A percentile compares a stretch with the other conserved stretches of the same genome.
Evolutionary conservation across 768 basidiomycete genomes (phyloP).

Genomic region (Suillus plorans): DNA sequence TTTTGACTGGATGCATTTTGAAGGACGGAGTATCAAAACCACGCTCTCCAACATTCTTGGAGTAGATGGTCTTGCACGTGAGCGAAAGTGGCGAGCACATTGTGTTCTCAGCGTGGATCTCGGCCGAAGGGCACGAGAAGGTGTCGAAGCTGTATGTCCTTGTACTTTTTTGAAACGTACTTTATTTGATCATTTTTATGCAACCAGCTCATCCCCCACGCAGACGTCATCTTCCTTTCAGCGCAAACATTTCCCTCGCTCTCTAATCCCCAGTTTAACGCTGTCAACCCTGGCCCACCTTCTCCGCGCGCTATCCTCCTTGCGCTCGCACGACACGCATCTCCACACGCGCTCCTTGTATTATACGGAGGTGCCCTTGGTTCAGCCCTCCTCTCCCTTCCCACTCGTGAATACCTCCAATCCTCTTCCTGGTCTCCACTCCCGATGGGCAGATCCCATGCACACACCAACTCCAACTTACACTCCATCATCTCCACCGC

Average conservation of each 20-base stretch:
- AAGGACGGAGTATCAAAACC: slow-evolving; percentile 77
- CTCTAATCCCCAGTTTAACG: slow-evolving; percentile 43
- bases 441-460: slow-evolving; percentile 19
- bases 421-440: slow-evolving; percentile 67
- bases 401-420: slow-evolving; percentile 85
- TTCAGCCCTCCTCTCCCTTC: slow-evolving; percentile 76
- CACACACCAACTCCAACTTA: slow-evolving; percentile 17
- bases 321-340: slow-evolving; percentile 63
- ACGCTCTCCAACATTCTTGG: slow-evolving; percentile 78
- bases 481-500: slow-evolving; percentile 10
- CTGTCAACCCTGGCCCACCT: slow-evolving; percentile 44
- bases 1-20: slow-evolving; percentile 86
- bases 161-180: neutral
- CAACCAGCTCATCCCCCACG: slow-evolving; percentile 73
- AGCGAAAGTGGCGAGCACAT: slow-evolving; percentile 80
- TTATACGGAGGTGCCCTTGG: slow-evolving; percentile 81
- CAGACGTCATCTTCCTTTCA: slow-evolving; percentile 74
- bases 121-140: slow-evolving; percentile 70
- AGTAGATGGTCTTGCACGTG: slow-evolving; percentile 77
- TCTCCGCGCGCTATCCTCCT: slow-evolving; percentile 78
- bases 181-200: slow-evolving; percentile 3
- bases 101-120: slow-evolving; percentile 83
- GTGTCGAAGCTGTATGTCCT: slow-evolving; percentile 71
- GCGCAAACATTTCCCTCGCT: slow-evolving; percentile 26
- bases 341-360: slow-evolving; percentile 77